Percentiles rank a stretch among this genome's conserved stretches.
Conservation (phyloP, 176 grass and related monocot species). For the Olyra latifolia region DNA sequence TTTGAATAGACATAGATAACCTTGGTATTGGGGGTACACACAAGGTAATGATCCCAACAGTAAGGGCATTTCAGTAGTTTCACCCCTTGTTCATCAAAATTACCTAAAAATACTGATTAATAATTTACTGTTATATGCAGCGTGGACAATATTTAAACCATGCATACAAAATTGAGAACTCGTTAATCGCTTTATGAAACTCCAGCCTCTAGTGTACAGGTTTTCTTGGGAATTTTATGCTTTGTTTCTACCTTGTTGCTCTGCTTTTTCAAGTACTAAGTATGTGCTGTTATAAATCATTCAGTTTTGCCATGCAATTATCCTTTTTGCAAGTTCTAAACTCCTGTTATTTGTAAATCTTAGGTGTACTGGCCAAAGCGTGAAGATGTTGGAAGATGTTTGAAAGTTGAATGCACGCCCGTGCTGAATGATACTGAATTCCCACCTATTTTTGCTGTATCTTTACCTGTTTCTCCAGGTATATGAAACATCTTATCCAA, state of each 20-base stretch:
- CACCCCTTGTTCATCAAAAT: not conserved
- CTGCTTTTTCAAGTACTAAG: conserved; percentile 9
- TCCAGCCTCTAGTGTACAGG: not conserved
- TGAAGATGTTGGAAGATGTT: conserved; percentile 74
- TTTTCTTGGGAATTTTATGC: conserved; percentile 23
- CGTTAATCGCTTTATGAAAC: conserved; percentile 1
- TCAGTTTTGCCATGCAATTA: conserved; percentile 1
- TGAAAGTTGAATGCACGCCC: conserved; percentile 88
- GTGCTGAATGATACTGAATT: conserved; percentile 62
- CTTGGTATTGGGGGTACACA: not conserved
- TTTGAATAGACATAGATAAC: conserved; percentile 7
- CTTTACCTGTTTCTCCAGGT: conserved; percentile 82
- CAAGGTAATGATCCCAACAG: conserved; percentile 7
- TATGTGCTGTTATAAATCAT: not conserved
- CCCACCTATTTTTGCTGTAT: conserved; percentile 76
- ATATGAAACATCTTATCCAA: conserved; percentile 26
- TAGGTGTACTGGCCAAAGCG: conserved; percentile 94
- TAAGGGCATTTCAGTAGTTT: conserved; percentile 14
- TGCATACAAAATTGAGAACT: not conserved
- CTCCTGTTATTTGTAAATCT: conserved; percentile 26
- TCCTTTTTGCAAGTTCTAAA: conserved; percentile 39
- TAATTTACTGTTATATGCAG: not conserved
- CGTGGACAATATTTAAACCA: conserved; percentile 16
- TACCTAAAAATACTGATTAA: not conserved
- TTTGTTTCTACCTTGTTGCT: conserved; percentile 13